Conservation (phyloP, 2,329 filamentous ascomycete genomes). For the Fusarium clavum region DNA sequence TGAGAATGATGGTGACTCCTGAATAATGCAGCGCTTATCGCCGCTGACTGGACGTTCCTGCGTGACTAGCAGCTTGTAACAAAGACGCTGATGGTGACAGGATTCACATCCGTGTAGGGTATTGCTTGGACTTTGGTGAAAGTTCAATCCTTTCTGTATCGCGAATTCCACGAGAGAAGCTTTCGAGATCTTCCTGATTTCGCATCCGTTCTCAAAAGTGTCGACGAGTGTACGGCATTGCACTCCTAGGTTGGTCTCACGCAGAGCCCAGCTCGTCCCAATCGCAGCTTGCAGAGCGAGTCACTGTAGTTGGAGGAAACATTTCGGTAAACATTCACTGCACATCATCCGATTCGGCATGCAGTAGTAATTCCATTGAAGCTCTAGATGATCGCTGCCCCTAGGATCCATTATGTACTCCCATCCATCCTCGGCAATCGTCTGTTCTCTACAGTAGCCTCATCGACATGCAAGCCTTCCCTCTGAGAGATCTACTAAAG, state of each 20-base stretch:
- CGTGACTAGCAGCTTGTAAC: neutral
- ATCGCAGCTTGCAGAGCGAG: fast-evolving
- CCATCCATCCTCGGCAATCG: neutral
- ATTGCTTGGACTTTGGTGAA: fast-evolving
- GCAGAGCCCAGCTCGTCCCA: neutral
- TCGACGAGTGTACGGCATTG: neutral
- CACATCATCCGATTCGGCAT: too few relatives aligned
- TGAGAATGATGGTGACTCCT: fast-evolving
- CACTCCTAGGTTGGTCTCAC: neutral
- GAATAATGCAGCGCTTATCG: neutral
- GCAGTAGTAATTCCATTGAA: neutral
- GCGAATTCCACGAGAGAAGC: neutral
- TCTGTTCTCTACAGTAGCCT: neutral
- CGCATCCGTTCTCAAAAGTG: fast-evolving
- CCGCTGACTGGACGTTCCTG: neutral
- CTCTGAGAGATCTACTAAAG: neutral
- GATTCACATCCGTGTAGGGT: neutral
- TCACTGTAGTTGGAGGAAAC: neutral
- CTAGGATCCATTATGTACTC: neutral
- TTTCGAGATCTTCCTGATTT: fast-evolving
- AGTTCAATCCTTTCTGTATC: fast-evolving
- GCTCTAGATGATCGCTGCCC: neutral
- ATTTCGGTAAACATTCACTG: neutral
- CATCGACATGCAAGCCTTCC: neutral
- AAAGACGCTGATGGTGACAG: neutral